phyloP scores from a whole-genome alignment of 495 filamentous ascomycete genomes.

The Patellaria atrata region DNA sequence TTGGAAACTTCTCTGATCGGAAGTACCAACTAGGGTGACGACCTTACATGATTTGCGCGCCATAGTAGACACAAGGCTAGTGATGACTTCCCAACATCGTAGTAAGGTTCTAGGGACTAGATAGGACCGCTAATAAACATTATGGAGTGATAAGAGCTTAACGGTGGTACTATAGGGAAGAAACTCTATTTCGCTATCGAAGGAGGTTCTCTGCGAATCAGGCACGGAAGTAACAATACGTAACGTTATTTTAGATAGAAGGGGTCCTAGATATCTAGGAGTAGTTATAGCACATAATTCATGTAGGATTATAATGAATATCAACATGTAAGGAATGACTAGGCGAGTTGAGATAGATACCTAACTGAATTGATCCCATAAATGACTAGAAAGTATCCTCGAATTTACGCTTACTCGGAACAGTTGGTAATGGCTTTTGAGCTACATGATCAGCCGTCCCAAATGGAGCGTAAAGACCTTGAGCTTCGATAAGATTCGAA shows the following conservation, averaged over 20 bases:
- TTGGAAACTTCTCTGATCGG: conserved; percentile 7
- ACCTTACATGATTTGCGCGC: conserved; percentile 12
- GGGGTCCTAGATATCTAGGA: conserved; percentile 3
- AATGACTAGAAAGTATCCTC: too few species aligned
- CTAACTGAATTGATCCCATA: too few species aligned
- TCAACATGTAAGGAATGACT: too few species aligned
- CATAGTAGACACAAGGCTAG: conserved; percentile 12
- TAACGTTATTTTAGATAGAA: conserved; percentile 9
- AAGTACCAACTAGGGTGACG: conserved; percentile 13
- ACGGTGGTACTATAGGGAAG: conserved; percentile 8
- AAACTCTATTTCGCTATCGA: conserved; percentile 7
- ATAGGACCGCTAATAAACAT: conserved; percentile 7
- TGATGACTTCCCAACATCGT: conserved; percentile 10
- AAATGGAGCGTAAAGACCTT: too few species aligned
- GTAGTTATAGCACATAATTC: conserved; percentile 9
- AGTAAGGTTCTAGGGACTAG: conserved; percentile 6
- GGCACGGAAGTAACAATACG: conserved; percentile 5
- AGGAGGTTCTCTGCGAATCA: conserved; percentile 8
- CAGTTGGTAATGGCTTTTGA: too few species aligned
- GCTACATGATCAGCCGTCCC: too few species aligned
- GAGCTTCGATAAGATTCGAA: too few species aligned
- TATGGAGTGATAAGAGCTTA: conserved; percentile 13
- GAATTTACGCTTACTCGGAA: too few species aligned
- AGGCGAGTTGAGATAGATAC: too few species aligned
- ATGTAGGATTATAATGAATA: conserved; percentile 14